Conservation (phyloP, 2,329 filamentous ascomycete genomes). For the Geosmithia morbida region DNA sequence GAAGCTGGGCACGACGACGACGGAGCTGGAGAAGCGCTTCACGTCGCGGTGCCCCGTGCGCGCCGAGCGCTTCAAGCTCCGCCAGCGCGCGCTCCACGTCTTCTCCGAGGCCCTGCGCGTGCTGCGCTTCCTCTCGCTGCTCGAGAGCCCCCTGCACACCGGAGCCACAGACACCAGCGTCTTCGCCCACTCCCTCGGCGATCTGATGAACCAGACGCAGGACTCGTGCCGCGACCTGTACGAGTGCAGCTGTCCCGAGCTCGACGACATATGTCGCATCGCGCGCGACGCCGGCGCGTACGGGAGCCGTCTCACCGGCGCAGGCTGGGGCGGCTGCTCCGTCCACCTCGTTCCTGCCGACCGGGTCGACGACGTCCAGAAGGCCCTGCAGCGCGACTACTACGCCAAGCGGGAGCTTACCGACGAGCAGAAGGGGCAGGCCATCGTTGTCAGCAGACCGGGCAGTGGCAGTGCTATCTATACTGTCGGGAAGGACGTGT, state of each 20-base stretch:
- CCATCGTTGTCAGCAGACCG: conserved; percentile 81
- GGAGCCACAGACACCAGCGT: conserved; percentile 34
- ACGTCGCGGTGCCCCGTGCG: conserved; percentile 82
- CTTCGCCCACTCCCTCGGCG: conserved; percentile 59
- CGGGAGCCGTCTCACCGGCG: conserved; percentile 77
- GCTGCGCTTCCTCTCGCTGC: conserved; percentile 63
- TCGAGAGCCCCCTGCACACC: conserved; percentile 36
- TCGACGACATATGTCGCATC: conserved; percentile 78
- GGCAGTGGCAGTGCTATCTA: conserved; percentile 55
- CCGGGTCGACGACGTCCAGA: conserved; percentile 64
- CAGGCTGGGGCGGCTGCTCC: conserved; percentile 92
- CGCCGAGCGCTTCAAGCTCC: conserved; percentile 74
- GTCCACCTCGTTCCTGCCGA: conserved; percentile 83
- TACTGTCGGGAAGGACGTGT: background rate
- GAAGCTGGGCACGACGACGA: conserved; percentile 52
- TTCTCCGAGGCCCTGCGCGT: conserved; percentile 83
- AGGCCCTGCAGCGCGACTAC: conserved; percentile 68
- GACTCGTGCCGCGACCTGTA: conserved; percentile 75
- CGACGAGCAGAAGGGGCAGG: conserved; percentile 59
- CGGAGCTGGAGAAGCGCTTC: conserved; percentile 62
- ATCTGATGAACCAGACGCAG: conserved; percentile 80
- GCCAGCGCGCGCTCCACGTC: conserved; percentile 79
- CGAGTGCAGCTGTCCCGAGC: conserved; percentile 82
- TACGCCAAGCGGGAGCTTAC: conserved; percentile 54
- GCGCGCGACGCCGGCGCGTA: conserved; percentile 67